These are phyloP conservation scores for Xylariomycetidae sp. DNA, from an alignment of 2,329 filamentous ascomycete genomes.

Conservation along the genomic window DNA sequence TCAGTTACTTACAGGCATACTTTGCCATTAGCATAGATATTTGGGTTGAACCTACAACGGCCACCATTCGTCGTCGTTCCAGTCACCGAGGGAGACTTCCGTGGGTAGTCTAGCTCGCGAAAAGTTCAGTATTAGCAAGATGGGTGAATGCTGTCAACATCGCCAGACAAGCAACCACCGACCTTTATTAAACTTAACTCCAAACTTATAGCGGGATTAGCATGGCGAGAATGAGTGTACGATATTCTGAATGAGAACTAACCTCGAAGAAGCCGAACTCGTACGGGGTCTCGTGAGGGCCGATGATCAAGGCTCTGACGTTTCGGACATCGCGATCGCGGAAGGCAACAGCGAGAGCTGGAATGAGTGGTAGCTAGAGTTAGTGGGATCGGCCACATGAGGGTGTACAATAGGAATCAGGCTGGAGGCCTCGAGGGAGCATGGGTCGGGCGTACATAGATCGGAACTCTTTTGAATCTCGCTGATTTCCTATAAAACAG, in stretches of 20 bases:
- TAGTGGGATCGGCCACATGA: conserved; percentile 13
- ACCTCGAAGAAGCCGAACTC: conserved; percentile 98
- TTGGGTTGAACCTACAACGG: conserved; percentile 88
- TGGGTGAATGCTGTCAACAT: too few species aligned
- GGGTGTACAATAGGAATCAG: background rate
- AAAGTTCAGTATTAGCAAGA: too few species aligned
- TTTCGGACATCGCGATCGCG: conserved; percentile 84
- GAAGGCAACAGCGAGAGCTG: conserved; percentile 82
- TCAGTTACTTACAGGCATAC: conserved; percentile 71
- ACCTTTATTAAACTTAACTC: conserved; percentile 74
- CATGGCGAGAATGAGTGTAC: too few species aligned
- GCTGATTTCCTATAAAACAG: conserved; percentile 70
- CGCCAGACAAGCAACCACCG: conserved; percentile 11
- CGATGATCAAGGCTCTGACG: conserved; percentile 82
- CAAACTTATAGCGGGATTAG: too few species aligned
- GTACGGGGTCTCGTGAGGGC: conserved; percentile 90
- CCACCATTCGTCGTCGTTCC: conserved; percentile 86
- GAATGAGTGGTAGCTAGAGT: conserved; percentile 5
- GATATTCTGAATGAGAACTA: too few species aligned
- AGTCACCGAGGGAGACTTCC: conserved; percentile 56
- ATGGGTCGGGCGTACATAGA: conserved; percentile 58
- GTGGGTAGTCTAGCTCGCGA: conserved; percentile 81
- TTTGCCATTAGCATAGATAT: conserved; percentile 88
- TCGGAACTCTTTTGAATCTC: conserved; percentile 81
- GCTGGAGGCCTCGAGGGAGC: conserved; percentile 1